A percentile compares a stretch with the other conserved stretches of the same genome.
phyloP scores from a whole-genome alignment of 768 basidiomycete species.

The Amylocystis lapponica region DNA sequence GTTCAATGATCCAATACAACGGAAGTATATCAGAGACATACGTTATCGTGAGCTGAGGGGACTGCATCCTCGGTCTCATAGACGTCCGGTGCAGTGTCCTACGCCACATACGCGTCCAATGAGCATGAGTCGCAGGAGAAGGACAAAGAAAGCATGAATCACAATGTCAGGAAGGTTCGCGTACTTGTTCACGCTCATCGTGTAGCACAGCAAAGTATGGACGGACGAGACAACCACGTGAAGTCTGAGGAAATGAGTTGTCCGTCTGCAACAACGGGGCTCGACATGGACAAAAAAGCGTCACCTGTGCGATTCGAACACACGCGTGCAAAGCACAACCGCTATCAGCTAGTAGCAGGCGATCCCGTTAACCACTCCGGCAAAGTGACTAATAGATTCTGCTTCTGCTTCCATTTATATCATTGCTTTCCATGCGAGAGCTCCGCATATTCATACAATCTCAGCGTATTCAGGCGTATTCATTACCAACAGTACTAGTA shows the following conservation, averaged over 20 bases:
- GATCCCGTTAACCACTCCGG: conserved; percentile 84
- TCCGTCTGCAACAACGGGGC: too few relatives aligned
- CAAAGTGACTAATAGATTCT: conserved; percentile 68
- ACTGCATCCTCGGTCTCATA: conserved; percentile 87
- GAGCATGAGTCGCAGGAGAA: conserved; percentile 1
- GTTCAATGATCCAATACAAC: neutral
- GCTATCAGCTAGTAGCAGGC: conserved; percentile 38
- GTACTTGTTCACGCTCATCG: conserved; percentile 57
- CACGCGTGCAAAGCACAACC: conserved; percentile 57
- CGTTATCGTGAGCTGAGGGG: conserved; percentile 45
- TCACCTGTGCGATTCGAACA: conserved; percentile 60
- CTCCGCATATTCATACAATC: too few relatives aligned
- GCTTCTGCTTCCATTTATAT: too few relatives aligned
- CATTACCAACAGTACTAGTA: too few relatives aligned
- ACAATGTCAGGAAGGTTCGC: conserved; percentile 91
- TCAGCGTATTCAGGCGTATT: too few relatives aligned
- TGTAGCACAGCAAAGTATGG: too few relatives aligned
- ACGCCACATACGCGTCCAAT: too few relatives aligned
- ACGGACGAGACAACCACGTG: too few relatives aligned
- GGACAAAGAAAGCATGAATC: conserved; percentile 1
- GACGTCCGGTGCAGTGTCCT: conserved; percentile 90
- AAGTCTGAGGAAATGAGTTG: too few relatives aligned
- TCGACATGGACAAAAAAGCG: conserved; percentile 38
- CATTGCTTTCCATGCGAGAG: too few relatives aligned
- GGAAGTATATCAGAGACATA: conserved; percentile 27